Percentiles rank a stretch among this genome's conserved stretches.
Evolutionary conservation across 1,284 basidiomycete genomes (phyloP).

Genomic region (Caloboletus firmus): DNA sequence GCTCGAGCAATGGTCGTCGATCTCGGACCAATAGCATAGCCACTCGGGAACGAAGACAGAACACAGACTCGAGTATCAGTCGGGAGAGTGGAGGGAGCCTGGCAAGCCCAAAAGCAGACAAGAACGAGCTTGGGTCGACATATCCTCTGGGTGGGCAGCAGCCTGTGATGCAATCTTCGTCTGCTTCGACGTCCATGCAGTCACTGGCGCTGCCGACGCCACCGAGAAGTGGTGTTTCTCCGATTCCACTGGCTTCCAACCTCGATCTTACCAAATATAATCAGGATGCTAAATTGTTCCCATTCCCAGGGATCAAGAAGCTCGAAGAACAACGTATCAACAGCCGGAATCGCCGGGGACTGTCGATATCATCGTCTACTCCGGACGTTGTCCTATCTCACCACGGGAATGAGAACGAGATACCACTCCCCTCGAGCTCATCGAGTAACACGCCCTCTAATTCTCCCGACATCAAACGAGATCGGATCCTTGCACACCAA

Average conservation of each 20-base stretch:
- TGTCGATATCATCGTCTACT: conserved; percentile 57
- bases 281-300: conserved; percentile 76
- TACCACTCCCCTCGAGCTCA: conserved; percentile 47
- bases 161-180: conserved; percentile 57
- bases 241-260: conserved; percentile 66
- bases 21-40: conserved; percentile 75
- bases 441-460: conserved; percentile 52
- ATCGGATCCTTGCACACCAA: conserved; percentile 65
- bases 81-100: conserved; percentile 74
- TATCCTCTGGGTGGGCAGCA: conserved; percentile 43
- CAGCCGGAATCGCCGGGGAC: conserved; percentile 50
- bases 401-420: conserved; percentile 44
- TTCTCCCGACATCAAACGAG: conserved; percentile 50
- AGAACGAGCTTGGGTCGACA: conserved; percentile 44
- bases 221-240: conserved; percentile 58
- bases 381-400: conserved; percentile 57
- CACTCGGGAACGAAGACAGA: conserved; percentile 60
- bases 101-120: conserved; percentile 57
- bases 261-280: conserved; percentile 62
- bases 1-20: conserved; percentile 64
- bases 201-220: conserved; percentile 56
- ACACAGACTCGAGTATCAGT: conserved; percentile 69
- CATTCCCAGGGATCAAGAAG: conserved; percentile 82
- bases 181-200: conserved; percentile 63
- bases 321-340: conserved; percentile 68